phyloP scores from a whole-genome alignment of 1,139 yeast species.

The Nakaseomyces delphensis region DNA sequence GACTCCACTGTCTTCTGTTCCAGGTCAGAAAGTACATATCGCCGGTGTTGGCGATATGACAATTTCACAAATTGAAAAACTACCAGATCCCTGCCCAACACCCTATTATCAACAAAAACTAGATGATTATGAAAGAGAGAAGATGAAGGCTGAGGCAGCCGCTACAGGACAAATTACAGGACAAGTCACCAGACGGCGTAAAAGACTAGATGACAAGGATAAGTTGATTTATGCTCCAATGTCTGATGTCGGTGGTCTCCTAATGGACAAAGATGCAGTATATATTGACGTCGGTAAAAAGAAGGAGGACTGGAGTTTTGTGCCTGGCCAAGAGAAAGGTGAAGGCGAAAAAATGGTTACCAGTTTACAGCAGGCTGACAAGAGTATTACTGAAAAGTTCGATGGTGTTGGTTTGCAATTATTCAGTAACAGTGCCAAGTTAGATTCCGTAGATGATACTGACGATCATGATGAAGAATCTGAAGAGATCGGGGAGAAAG shows the following conservation, averaged over 20 bases:
- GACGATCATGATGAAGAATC: conserved; percentile 36
- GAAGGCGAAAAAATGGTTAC: conserved; percentile 78
- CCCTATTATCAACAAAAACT: conserved; percentile 82
- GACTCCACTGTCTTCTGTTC: conserved; percentile 59
- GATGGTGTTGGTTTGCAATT: conserved; percentile 67
- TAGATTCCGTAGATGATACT: conserved; percentile 37
- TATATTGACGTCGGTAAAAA: conserved; percentile 75
- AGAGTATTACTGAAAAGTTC: conserved; percentile 53
- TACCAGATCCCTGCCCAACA: conserved; percentile 98
- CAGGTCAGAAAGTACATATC: conserved; percentile 77
- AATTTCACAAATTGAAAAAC: conserved; percentile 67
- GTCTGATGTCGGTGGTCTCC: conserved; percentile 98
- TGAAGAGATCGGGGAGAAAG: conserved; percentile 33
- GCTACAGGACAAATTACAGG: conserved; percentile 38
- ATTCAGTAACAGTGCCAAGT: conserved; percentile 51
- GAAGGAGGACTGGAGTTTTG: conserved; percentile 41
- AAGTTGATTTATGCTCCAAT: conserved; percentile 96
- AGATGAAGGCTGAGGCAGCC: conserved; percentile 41
- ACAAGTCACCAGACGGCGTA: conserved; percentile 63
- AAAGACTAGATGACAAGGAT: conserved; percentile 87
- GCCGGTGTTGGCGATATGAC: conserved; percentile 93
- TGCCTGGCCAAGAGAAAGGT: conserved; percentile 63
- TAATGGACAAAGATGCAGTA: conserved; percentile 95
- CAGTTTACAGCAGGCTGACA: conserved; percentile 61
- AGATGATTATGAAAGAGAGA: conserved; percentile 70